A percentile compares a stretch with the other conserved stretches of the same genome.
phyloP scores from a whole-genome alignment of 2,329 filamentous ascomycete species.

The Cladosporium sp. region DNA sequence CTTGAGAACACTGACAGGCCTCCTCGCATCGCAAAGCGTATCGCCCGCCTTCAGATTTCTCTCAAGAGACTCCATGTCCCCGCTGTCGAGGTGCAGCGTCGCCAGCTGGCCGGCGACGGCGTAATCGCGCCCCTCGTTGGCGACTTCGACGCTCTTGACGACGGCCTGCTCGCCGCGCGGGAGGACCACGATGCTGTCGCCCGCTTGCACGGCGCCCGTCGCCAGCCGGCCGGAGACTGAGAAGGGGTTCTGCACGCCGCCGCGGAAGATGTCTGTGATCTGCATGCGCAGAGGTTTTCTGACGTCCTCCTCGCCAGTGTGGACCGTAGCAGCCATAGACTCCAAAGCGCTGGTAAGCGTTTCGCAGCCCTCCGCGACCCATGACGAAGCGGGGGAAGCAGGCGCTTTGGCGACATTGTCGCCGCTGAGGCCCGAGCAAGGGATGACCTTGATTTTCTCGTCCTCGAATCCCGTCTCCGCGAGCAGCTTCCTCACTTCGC shows the following conservation, averaged over 20 bases:
- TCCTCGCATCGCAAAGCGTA: constrained; percentile 61
- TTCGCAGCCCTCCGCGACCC: constrained; percentile 60
- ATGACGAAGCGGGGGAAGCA: constrained; percentile 48
- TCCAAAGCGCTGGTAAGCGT: constrained; percentile 83
- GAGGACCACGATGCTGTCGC: constrained; percentile 71
- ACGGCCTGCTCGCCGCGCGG: constrained; percentile 75
- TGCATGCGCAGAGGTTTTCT: constrained; percentile 78
- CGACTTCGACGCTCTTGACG: constrained; percentile 74
- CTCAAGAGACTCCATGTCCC: constrained; percentile 60
- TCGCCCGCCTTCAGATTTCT: constrained; percentile 73
- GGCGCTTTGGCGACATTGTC: constrained; percentile 70
- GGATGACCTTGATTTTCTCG: constrained; percentile 79
- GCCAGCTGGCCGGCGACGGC: constrained; percentile 88
- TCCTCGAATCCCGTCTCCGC: constrained; percentile 71
- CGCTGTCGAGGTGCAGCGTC: constrained; percentile 71
- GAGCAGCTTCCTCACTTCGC: constrained; percentile 78
- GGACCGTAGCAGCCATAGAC: constrained; percentile 43
- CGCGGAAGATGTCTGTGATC: constrained; percentile 79
- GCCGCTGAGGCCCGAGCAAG: constrained; percentile 81
- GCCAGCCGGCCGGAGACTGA: constrained; percentile 84
- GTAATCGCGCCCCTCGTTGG: constrained; percentile 71
- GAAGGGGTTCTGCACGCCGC: constrained; percentile 70
- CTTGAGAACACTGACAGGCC: constrained; percentile 64
- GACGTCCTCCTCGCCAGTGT: constrained; percentile 49
- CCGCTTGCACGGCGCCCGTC: constrained; percentile 73